Percentiles rank a stretch among this genome's conserved stretches.
phyloP scores from a whole-genome alignment of 306 rosid genomes.

The Dalbergia oliveri region DNA sequence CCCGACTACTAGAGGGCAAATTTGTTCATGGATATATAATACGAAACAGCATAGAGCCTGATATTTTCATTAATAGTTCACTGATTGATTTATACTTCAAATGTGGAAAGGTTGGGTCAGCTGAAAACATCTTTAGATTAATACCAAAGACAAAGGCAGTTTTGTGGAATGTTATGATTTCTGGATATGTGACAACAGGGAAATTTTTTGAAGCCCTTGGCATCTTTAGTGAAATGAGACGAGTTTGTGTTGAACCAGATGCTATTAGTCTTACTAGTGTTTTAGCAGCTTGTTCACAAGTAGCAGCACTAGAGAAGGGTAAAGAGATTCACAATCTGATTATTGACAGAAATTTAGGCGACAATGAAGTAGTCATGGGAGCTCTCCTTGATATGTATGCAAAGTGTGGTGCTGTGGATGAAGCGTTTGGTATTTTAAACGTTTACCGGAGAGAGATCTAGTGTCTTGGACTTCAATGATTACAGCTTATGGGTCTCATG shows the following conservation, averaged over 20 bases:
- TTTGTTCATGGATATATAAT: slow-evolving; percentile 72
- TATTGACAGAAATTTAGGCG: slow-evolving; percentile 56
- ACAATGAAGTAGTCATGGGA: slow-evolving; percentile 74
- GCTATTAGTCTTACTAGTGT: slow-evolving; percentile 71
- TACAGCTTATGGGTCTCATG: slow-evolving; percentile 81
- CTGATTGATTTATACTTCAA: slow-evolving; percentile 78
- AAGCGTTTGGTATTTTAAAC: slow-evolving; percentile 67
- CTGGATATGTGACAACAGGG: slow-evolving; percentile 71
- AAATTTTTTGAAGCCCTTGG: slow-evolving; percentile 66
- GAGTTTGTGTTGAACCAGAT: slow-evolving; percentile 64
- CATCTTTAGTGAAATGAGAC: slow-evolving; percentile 63
- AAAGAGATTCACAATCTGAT: slow-evolving; percentile 72
- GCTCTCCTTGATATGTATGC: slow-evolving; percentile 93
- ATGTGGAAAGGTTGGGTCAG: slow-evolving; percentile 70
- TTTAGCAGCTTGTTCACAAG: slow-evolving; percentile 80
- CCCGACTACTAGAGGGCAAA: slow-evolving; percentile 63
- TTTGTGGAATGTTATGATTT: slow-evolving; percentile 85
- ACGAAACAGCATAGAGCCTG: slow-evolving; percentile 62
- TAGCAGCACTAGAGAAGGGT: slow-evolving; percentile 81
- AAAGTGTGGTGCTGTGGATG: slow-evolving; percentile 81
- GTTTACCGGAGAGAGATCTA: slow-evolving; percentile 73
- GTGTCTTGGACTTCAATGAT: slow-evolving; percentile 92
- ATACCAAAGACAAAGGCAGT: slow-evolving; percentile 58
- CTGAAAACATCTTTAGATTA: slow-evolving; percentile 62
- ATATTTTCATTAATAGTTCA: slow-evolving; percentile 63